Evolutionary conservation across 768 basidiomycete genomes (phyloP).

Genomic region (Suillus subaureus): DNA sequence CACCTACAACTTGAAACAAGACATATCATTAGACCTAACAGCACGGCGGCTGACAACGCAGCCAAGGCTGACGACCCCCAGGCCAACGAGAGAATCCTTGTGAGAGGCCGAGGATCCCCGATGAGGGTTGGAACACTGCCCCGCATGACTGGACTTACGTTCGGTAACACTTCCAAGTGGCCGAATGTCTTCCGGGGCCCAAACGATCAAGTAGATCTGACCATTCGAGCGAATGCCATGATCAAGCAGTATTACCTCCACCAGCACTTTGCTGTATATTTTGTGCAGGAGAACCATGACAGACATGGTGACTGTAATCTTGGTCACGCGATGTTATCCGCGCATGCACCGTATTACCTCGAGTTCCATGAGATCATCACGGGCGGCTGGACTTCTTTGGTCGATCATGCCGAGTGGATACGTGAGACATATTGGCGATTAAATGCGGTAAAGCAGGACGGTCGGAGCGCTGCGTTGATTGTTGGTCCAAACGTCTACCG

Average conservation of each 20-base stretch:
- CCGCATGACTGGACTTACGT: constrained; percentile 3
- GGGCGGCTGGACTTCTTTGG: background rate
- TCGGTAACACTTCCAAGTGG: constrained; percentile 3
- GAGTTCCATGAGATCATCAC: background rate
- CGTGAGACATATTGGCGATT: constrained; percentile 4
- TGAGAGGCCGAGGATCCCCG: background rate
- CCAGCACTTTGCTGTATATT: background rate
- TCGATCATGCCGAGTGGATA: constrained; percentile 4
- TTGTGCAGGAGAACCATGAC: constrained; percentile 1
- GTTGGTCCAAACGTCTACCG: constrained; percentile 1
- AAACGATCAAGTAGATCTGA: background rate
- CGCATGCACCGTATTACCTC: background rate
- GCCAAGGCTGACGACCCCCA: constrained; percentile 1
- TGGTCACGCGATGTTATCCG: background rate
- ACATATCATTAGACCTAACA: background rate
- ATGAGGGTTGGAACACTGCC: background rate
- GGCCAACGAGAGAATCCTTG: constrained; percentile 1
- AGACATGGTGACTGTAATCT: background rate
- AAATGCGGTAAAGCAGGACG: background rate
- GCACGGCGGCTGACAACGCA: constrained; percentile 8
- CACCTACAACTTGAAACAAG: background rate
- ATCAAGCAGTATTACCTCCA: background rate
- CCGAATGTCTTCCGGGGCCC: background rate
- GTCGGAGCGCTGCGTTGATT: background rate
- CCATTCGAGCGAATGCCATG: background rate